Conservation (phyloP, 306 rosid species). For the Albizia julibrissin region DNA sequence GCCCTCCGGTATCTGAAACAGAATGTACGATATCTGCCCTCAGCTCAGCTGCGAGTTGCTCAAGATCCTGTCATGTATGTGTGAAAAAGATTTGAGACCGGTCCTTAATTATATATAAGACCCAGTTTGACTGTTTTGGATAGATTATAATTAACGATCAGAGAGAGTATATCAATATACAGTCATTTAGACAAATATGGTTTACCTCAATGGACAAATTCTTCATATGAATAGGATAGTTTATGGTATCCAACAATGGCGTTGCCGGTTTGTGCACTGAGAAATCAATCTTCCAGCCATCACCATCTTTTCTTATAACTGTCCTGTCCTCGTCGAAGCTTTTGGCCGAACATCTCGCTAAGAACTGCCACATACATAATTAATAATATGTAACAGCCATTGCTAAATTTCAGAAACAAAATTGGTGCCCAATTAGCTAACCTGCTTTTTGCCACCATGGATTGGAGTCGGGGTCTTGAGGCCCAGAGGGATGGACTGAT, state of each 20-base stretch:
- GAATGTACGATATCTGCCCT: slow-evolving; percentile 63
- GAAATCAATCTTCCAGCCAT: slow-evolving; percentile 55
- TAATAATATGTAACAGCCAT: background rate
- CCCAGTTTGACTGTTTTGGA: too few species aligned
- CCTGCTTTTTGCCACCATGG: slow-evolving; percentile 47
- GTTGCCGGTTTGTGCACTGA: slow-evolving; percentile 57
- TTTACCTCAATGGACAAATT: slow-evolving; percentile 59
- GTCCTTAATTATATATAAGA: too few species aligned
- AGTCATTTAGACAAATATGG: background rate
- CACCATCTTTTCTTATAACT: slow-evolving; percentile 39
- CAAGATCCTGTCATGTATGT: slow-evolving; percentile 58
- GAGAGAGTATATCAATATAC: background rate
- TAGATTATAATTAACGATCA: too few species aligned
- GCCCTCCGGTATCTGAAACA: slow-evolving; percentile 69
- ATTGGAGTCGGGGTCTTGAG: slow-evolving; percentile 25
- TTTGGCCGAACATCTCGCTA: slow-evolving; percentile 47
- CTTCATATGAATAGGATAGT: slow-evolving; percentile 72
- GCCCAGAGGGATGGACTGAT: slow-evolving; percentile 35
- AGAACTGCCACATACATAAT: slow-evolving; percentile 38
- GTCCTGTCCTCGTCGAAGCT: slow-evolving; percentile 37
- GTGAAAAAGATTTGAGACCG: background rate
- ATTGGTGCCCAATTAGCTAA: background rate
- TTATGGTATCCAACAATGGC: slow-evolving; percentile 74
- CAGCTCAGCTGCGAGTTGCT: slow-evolving; percentile 71
- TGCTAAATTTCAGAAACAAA: background rate